Evolutionary conservation across 2,329 filamentous ascomycete species (phyloP).

Genomic region (Chalaropsis thielavioides): DNA sequence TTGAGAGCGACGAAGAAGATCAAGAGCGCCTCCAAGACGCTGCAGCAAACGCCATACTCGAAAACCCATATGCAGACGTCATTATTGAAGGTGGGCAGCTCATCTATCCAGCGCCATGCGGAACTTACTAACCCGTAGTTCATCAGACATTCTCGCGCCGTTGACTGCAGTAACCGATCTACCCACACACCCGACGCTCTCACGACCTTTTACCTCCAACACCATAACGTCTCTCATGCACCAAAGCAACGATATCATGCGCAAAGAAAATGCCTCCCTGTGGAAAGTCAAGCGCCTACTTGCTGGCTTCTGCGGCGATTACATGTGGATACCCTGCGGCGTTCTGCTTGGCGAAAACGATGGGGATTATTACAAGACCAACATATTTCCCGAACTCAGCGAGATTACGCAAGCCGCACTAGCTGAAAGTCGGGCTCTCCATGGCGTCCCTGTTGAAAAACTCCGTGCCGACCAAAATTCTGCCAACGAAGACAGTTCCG

Average conservation of each 20-base stretch:
- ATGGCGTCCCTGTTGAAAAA: not conserved
- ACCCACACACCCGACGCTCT: slow-evolving; percentile 58
- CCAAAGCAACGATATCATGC: slow-evolving; percentile 55
- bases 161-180: slow-evolving; percentile 62
- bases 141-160: slow-evolving; percentile 55
- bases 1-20: slow-evolving; percentile 59
- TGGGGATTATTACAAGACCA: slow-evolving; percentile 38
- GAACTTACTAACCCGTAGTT: slow-evolving; percentile 19
- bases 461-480: not conserved
- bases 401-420: slow-evolving; percentile 20
- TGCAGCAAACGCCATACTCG: slow-evolving; percentile 46
- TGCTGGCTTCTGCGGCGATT: slow-evolving; percentile 60
- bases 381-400: slow-evolving; percentile 29
- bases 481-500: not conserved
- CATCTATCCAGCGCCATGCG: not conserved
- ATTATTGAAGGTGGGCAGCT: slow-evolving; percentile 49
- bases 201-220: slow-evolving; percentile 58
- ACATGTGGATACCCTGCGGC: slow-evolving; percentile 49
- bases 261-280: slow-evolving; percentile 57
- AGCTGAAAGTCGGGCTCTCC: slow-evolving; percentile 8
- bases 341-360: slow-evolving; percentile 43
- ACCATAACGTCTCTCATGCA: slow-evolving; percentile 56
- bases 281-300: slow-evolving; percentile 63
- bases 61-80: slow-evolving; percentile 61
- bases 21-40: slow-evolving; percentile 48